Evolutionary conservation across 1,284 basidiomycete genomes (phyloP).

Genomic region (Cutaneotrichosporon cavernicola): DNA sequence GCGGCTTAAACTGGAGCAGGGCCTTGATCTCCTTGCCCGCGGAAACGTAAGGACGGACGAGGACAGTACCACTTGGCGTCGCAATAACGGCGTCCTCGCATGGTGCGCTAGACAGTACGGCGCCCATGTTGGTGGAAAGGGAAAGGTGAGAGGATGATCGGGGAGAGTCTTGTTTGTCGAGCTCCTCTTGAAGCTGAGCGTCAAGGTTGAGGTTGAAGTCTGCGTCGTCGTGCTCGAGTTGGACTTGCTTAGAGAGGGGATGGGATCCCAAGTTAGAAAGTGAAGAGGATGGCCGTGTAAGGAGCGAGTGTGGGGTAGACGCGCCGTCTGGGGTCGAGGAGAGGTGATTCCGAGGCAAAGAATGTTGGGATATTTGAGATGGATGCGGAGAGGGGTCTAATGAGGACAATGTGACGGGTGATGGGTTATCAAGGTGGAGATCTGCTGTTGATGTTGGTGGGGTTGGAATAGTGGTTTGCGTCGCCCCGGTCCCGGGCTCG

Average conservation of each 20-base stretch:
- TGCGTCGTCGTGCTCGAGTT: background rate
- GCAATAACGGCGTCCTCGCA: constrained; percentile 36
- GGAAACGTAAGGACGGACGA: constrained; percentile 46
- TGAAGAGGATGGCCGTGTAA: background rate
- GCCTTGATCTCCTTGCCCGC: constrained; percentile 55
- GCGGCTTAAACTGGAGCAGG: constrained; percentile 76
- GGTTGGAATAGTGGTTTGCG: background rate
- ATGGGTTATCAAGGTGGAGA: background rate
- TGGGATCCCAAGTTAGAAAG: background rate
- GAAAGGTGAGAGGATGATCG: background rate
- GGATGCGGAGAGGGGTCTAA: background rate
- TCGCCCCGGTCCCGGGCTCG: background rate
- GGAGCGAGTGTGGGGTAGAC: background rate
- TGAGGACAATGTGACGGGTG: background rate
- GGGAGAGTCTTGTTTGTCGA: background rate
- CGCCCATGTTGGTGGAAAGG: background rate
- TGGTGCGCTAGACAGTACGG: background rate
- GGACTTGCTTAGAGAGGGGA: background rate
- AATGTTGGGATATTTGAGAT: background rate
- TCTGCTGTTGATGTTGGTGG: background rate
- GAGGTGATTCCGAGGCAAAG: background rate
- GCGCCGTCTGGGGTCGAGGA: background rate
- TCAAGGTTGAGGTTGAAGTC: constrained; percentile 6
- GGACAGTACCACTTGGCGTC: constrained; percentile 43
- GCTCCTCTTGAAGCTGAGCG: constrained; percentile 1